These are phyloP conservation scores for Ampelocalamus luodianensis DNA, from an alignment of 176 grass and related monocot species.

Conservation along the genomic window DNA sequence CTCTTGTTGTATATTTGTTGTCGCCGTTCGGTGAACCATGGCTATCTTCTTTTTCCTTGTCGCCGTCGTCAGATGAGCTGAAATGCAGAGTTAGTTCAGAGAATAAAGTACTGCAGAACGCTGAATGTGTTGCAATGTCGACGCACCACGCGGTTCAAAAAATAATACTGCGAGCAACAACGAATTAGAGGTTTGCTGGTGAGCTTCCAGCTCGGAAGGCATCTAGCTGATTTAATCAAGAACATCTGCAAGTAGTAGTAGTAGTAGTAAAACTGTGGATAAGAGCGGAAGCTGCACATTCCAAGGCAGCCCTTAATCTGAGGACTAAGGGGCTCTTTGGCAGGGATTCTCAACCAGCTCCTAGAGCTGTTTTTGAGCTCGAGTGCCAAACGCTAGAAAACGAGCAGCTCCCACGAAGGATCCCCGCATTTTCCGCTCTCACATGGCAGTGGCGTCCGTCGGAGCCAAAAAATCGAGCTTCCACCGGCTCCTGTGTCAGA, in stretches of 20 bases:
- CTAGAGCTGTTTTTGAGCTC: no score
- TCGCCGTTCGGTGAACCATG: background rate
- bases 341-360: no score
- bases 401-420: no score
- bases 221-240: background rate
- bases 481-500: no score
- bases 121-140: background rate
- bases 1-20: background rate
- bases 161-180: background rate
- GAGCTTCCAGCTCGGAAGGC: conserved; percentile 34
- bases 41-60: background rate
- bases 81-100: background rate
- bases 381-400: no score
- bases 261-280: background rate
- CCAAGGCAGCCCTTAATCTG: conserved; percentile 44
- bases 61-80: conserved; percentile 6
- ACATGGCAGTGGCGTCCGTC: no score
- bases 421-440: no score
- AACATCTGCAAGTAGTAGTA: background rate
- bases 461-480: no score
- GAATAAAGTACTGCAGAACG: background rate
- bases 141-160: conserved; percentile 25
- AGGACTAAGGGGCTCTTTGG: no score
- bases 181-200: conserved; percentile 15
- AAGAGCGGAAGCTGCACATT: conserved; percentile 29